Percentiles rank a stretch among this genome's conserved stretches.
Evolutionary conservation across 2,329 filamentous ascomycete genomes (phyloP).

Genomic region (Curvularia lunata): DNA sequence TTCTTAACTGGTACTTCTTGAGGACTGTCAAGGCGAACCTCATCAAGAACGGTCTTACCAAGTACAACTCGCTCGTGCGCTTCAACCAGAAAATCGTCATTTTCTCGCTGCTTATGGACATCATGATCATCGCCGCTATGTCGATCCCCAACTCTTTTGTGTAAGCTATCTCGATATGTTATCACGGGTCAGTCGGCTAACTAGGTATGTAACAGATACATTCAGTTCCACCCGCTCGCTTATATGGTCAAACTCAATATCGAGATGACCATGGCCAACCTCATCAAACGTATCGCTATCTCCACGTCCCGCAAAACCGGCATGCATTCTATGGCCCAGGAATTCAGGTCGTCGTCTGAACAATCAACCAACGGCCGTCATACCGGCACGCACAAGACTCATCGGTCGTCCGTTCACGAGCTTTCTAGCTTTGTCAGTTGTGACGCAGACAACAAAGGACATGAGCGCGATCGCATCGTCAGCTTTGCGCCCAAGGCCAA

Average conservation of each 20-base stretch:
- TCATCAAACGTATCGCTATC: conserved; percentile 52
- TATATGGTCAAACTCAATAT: conserved; percentile 60
- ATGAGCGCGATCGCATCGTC: conserved; percentile 18
- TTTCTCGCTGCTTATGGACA: conserved; percentile 60
- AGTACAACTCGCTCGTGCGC: conserved; percentile 58
- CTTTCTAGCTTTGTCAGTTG: conserved; percentile 33
- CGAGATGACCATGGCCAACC: conserved; percentile 60
- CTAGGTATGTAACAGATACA: conserved; percentile 44
- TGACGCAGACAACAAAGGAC: conserved; percentile 20
- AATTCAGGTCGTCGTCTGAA: conserved; percentile 41
- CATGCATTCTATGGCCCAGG: conserved; percentile 34
- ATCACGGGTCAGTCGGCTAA: background rate
- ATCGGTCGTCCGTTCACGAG: conserved; percentile 32
- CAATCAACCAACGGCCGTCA: conserved; percentile 24
- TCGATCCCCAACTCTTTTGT: conserved; percentile 56
- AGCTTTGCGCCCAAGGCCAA: conserved; percentile 35
- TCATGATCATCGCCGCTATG: conserved; percentile 57
- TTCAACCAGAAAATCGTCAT: conserved; percentile 60
- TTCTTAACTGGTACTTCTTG: conserved; percentile 51
- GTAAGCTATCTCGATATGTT: conserved; percentile 30
- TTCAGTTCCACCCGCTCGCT: conserved; percentile 59
- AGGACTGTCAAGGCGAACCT: conserved; percentile 56
- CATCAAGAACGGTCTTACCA: conserved; percentile 57
- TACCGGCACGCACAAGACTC: conserved; percentile 8
- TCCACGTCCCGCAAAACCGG: conserved; percentile 39